phyloP scores from a whole-genome alignment of 2,329 filamentous ascomycete species.

The Ascocoryne sarcoides region DNA sequence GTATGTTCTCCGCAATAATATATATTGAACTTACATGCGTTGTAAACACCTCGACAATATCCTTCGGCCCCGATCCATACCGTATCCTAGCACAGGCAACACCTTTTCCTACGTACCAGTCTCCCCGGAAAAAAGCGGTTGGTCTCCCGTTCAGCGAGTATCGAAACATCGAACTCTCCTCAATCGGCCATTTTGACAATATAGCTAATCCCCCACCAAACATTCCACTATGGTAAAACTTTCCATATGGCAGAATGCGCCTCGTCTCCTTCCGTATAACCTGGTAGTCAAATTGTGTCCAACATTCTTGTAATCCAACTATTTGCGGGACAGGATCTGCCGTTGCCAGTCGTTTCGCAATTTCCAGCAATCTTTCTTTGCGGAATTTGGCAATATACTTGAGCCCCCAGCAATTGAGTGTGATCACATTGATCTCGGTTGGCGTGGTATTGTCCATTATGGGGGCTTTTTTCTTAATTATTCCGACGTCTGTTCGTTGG shows the following conservation, averaged over 20 bases:
- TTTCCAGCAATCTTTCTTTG: conserved; percentile 69
- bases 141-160: conserved; percentile 93
- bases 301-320: conserved; percentile 92
- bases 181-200: conserved; percentile 84
- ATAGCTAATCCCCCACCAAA: conserved; percentile 88
- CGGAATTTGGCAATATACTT: conserved; percentile 77
- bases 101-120: conserved; percentile 96
- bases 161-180: conserved; percentile 74
- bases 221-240: conserved; percentile 85
- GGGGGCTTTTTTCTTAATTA: too few relatives aligned
- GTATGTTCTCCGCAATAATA: conserved; percentile 1
- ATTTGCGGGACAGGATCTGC: conserved; percentile 66
- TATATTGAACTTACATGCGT: conserved; percentile 58
- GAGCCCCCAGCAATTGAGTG: conserved; percentile 95
- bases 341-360: conserved; percentile 68
- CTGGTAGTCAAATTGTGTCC: conserved; percentile 76
- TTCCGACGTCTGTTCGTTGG: too few relatives aligned
- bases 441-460: conserved; percentile 31
- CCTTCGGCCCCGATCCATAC: conserved; percentile 52
- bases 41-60: conserved; percentile 82
- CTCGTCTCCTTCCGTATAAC: conserved; percentile 66
- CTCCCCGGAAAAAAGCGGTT: conserved; percentile 86
- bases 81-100: conserved; percentile 76
- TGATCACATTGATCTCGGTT: conserved; percentile 66
- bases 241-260: conserved; percentile 74